Evolutionary conservation across 2,329 filamentous ascomycete species (phyloP), one percentile per base, ranked within the genome.

Genomic region (Penicillium sp.): DNA sequence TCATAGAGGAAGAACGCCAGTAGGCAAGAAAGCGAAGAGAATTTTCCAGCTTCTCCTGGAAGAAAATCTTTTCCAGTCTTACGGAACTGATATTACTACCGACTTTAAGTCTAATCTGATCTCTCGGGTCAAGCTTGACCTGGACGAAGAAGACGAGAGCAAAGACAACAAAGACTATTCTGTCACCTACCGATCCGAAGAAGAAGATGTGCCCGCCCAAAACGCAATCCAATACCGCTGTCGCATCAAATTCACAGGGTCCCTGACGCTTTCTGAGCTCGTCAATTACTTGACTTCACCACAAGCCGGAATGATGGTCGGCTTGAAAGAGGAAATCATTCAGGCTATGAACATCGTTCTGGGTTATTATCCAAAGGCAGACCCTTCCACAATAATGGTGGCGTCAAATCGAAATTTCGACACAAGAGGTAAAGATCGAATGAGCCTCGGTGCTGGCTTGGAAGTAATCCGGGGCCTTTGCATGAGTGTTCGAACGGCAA

Each of bases 381-480:
- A 73, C 6, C 56, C 52, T 9, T 75, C 76, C 0, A 72, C 80
- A n/a, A 79, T 79, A n/a, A n/a, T 0, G 69, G 74, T n/a, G n/a
- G n/a, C n/a, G n/a, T n/a, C n/a, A 6, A 86, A 83, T 65, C 80
- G 79, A 47, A 78, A 79, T 56, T 85, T 81, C 61, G 56, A 53
- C 8, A 67, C 64, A 4, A 80, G 79, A 62, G 68, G 72, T 55
- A 75, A 75, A 0, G 71, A 79, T 51, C 60, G 85, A 84, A 85
- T 80, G 61, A 74, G 77, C 0, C 73, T 87, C 0, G 77, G 75
- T 3, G 71, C 66, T 12, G 83, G 82, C 1, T 71, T 87, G 0
- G 73, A 81, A 51, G 83, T 83, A 1, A 66, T 85, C 4, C 77
- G 84, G 45, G 85, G 85, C 0, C 87, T 82, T 68, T 87, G 81